Evolutionary conservation across 202 grass and related monocot species (phyloP).

Genomic region (Dendrocalamus latiflorus): DNA sequence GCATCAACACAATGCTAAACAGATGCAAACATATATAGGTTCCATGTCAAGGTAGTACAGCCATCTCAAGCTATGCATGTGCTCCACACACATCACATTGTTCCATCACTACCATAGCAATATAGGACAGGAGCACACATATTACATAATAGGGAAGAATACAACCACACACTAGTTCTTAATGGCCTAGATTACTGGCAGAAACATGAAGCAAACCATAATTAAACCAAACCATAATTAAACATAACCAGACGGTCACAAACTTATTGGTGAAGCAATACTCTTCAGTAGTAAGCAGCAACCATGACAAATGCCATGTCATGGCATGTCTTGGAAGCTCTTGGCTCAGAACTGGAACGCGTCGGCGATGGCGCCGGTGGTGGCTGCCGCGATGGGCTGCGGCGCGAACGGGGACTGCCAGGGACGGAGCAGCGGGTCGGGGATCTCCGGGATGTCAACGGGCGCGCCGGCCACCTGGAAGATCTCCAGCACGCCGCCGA

Average conservation of each 20-base stretch:
- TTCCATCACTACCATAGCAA: too few species aligned
- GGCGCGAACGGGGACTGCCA: slow-evolving; percentile 45
- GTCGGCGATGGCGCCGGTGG: not conserved
- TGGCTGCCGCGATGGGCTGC: slow-evolving; percentile 29
- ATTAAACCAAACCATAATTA: slow-evolving; percentile 29
- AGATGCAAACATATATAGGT: not conserved
- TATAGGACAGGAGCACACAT: not conserved
- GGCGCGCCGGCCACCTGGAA: slow-evolving; percentile 44
- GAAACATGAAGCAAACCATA: not conserved
- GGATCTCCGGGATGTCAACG: slow-evolving; percentile 55
- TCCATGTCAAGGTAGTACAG: not conserved
- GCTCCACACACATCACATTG: not conserved
- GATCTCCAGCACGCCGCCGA: slow-evolving; percentile 46
- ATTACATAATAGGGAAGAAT: not conserved
- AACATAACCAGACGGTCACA: not conserved
- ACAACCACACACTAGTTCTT: not conserved
- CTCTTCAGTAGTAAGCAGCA: not conserved
- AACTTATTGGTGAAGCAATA: not conserved
- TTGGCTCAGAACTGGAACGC: slow-evolving; percentile 41
- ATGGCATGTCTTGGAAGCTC: not conserved
- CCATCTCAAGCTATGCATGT: not conserved
- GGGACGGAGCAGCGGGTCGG: slow-evolving; percentile 48
- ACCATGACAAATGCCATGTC: too few species aligned
- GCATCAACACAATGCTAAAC: not conserved
- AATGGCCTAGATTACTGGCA: not conserved